Conservation (phyloP, 83 land plant genomes). For the Isoetes engelmannii region DNA sequence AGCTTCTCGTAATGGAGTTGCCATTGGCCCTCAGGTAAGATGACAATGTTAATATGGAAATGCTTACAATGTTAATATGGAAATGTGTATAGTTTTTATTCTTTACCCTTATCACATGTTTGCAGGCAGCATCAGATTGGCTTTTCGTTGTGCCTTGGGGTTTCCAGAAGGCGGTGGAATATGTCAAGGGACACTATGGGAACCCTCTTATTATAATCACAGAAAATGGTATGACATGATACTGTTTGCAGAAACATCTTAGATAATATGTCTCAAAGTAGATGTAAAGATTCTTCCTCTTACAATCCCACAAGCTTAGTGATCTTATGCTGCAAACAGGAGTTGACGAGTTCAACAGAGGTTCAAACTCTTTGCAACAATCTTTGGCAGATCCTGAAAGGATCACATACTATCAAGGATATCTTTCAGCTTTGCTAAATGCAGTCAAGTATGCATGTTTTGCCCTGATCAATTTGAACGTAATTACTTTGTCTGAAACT, state of each 20-base stretch:
- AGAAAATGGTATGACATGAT: conserved; percentile 11
- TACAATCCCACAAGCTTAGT: not conserved
- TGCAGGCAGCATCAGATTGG: conserved; percentile 16
- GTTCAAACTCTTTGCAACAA: not conserved
- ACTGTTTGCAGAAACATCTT: no score
- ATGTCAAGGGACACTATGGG: conserved; percentile 8
- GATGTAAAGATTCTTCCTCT: no score
- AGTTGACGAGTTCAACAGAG: conserved; percentile 12
- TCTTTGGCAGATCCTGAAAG: conserved; percentile 8
- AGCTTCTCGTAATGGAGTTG: conserved; percentile 16
- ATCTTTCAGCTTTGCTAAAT: conserved; percentile 1
- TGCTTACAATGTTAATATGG: not conserved
- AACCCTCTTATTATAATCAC: conserved; percentile 17
- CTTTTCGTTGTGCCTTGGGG: conserved; percentile 14
- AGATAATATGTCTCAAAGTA: no score
- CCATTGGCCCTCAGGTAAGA: conserved; percentile 24
- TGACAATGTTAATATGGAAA: not conserved
- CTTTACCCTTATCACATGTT: not conserved
- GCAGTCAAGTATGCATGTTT: conserved; percentile 12
- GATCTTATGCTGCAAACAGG: not conserved
- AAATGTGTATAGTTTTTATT: not conserved
- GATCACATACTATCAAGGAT: conserved; percentile 18
- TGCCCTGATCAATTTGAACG: not conserved
- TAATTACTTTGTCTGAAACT: not conserved
- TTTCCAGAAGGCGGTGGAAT: conserved; percentile 7